Conservation (phyloP, 2,329 filamentous ascomycete species). For the Aspergillus neotritici region DNA sequence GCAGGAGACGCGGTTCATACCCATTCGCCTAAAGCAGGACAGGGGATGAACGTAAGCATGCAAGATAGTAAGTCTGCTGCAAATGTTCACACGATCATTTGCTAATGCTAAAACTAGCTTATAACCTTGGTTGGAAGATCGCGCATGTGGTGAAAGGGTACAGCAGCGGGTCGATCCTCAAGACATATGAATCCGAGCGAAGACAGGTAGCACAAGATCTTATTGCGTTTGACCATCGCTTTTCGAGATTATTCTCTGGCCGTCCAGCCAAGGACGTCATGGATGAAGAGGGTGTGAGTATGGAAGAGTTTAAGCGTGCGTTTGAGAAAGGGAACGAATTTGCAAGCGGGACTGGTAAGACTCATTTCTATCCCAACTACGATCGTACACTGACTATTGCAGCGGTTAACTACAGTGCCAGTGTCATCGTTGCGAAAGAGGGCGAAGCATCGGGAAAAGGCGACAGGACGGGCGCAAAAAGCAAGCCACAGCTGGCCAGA, state of each 20-base stretch:
- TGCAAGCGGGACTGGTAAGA: constrained; percentile 47
- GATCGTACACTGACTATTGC: constrained; percentile 12
- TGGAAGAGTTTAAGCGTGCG: constrained; percentile 58
- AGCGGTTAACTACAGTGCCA: constrained; percentile 54
- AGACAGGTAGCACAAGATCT: constrained; percentile 59
- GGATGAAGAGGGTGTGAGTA: constrained; percentile 56
- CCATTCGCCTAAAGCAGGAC: constrained; percentile 37
- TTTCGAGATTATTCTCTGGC: constrained; percentile 53
- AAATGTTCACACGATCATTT: not conserved
- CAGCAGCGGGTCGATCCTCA: constrained; percentile 39
- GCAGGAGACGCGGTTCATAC: constrained; percentile 62
- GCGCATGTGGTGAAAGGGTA: constrained; percentile 44
- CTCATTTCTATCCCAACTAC: not conserved
- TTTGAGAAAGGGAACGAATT: constrained; percentile 59
- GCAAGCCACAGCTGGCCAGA: constrained; percentile 17
- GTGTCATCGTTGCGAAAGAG: constrained; percentile 52
- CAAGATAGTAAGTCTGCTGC: constrained; percentile 47
- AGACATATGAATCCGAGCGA: constrained; percentile 51
- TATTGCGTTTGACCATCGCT: constrained; percentile 58
- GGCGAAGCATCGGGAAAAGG: constrained; percentile 42
- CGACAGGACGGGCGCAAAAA: constrained; percentile 43
- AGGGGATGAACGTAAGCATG: constrained; percentile 69
- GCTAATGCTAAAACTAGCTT: constrained; percentile 27
- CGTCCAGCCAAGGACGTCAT: constrained; percentile 55
- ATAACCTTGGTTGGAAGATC: constrained; percentile 56